Conservation (phyloP, 805 yeast species). For the Myxozyma vanderwaltii region DNA sequence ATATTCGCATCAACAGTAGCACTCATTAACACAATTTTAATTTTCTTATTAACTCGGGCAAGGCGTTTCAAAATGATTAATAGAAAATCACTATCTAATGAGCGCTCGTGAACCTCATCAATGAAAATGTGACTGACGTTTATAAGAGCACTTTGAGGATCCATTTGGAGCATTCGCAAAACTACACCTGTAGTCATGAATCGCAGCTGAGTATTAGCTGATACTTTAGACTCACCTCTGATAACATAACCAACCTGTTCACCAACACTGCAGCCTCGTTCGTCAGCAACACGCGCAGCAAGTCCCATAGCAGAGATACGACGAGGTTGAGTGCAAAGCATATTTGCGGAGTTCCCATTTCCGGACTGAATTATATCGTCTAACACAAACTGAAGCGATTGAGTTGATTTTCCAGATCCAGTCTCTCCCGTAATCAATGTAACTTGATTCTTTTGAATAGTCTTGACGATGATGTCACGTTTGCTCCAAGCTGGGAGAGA, state of each 20-base stretch:
- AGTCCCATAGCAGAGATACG: slow-evolving; percentile 93
- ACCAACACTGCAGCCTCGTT: slow-evolving; percentile 66
- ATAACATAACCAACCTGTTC: slow-evolving; percentile 85
- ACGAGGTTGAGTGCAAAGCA: slow-evolving; percentile 92
- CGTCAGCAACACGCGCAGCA: slow-evolving; percentile 89
- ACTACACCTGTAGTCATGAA: slow-evolving; percentile 94
- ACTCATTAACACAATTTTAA: slow-evolving; percentile 69
- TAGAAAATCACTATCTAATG: slow-evolving; percentile 85
- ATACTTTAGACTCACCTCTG: slow-evolving; percentile 80
- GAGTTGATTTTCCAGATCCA: slow-evolving; percentile 97
- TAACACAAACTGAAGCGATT: slow-evolving; percentile 83
- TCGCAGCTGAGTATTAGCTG: slow-evolving; percentile 65
- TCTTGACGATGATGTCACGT: slow-evolving; percentile 54
- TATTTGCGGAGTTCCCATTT: slow-evolving; percentile 52
- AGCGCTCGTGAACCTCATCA: slow-evolving; percentile 97
- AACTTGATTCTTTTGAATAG: slow-evolving; percentile 62
- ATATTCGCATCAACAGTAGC: slow-evolving; percentile 69
- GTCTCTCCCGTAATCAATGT: slow-evolving; percentile 93
- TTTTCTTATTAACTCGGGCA: slow-evolving; percentile 44
- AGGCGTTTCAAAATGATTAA: slow-evolving; percentile 73
- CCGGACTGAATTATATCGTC: slow-evolving; percentile 57
- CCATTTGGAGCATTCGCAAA: slow-evolving; percentile 73
- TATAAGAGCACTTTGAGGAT: slow-evolving; percentile 42
- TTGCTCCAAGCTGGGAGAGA: slow-evolving; percentile 84
- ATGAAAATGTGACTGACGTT: slow-evolving; percentile 71